Base-by-base conservation (phyloP, 139 green algal genomes). In the Volvox africanus region DNA sequence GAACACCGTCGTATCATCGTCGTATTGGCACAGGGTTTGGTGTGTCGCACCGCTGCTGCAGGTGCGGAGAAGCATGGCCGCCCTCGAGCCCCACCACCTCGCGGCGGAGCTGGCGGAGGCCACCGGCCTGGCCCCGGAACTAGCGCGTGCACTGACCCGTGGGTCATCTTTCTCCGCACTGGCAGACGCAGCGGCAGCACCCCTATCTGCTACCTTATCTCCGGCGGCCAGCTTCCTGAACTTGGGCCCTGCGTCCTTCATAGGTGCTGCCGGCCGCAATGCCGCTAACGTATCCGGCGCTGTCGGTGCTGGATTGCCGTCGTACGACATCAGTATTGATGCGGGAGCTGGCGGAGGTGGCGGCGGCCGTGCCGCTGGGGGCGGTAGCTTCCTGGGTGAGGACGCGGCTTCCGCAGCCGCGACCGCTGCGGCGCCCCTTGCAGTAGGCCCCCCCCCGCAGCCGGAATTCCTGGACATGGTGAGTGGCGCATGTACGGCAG, bases 381-480 rank as follows among this genome's bases (percentile, higher is more conserved):
- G 24, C 76, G 76, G 76, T 17, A 62, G 62, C 1, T 65, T 28
- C 20, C 37, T 55, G 11, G 30, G 37, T 20, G 50, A 30, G n/a
- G 80, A 44, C 50, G 28, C 13, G 12, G 78, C 1, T 44, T n/a
- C 30, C 11, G 50, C 90, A 20, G 68, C 17, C 37, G 61, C 61
- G 61, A 61, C 30, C 55, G 11, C 30, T 67, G 75, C 82, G 65
- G 86, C 2, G n/a, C 80, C 44, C 44, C 5, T 14, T 2, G 19
- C 82, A 28, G 30, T 24, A 71, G 61, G 28, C 33, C 36, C 20
- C 32, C 50, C 61, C 30, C 68, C 93, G 76, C 91, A 94, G 79
- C 94, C 95, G 1, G 88, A 94, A 11, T 98, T 98, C 71, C 91
- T 98, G 84, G 95, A 96, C 30, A 99, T 99, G 97, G 97, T 84